Conservation (phyloP, 768 basidiomycete species). For the Lentinula raphanica region DNA sequence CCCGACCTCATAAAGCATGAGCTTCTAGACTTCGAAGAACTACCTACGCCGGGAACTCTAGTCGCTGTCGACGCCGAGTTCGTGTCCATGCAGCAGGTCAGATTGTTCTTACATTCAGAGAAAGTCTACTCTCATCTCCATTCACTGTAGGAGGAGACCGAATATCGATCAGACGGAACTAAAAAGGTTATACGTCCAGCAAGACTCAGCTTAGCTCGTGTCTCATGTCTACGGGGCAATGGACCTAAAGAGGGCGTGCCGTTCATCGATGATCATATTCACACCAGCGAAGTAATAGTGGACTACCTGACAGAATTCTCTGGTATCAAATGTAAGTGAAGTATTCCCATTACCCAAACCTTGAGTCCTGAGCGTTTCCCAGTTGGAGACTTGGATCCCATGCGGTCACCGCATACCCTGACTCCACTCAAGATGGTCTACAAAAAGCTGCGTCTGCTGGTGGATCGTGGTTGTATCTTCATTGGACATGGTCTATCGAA, state of each 20-base stretch:
- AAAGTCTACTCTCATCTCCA: not conserved
- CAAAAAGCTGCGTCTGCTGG: conserved; percentile 90
- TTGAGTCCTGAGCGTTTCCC: not conserved
- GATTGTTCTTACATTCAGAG: not conserved
- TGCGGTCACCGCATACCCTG: conserved; percentile 76
- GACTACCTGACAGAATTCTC: conserved; percentile 98
- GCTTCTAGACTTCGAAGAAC: conserved; percentile 61
- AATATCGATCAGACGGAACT: conserved; percentile 90
- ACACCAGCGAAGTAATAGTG: conserved; percentile 91
- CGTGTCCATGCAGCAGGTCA: conserved; percentile 90
- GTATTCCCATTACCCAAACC: conserved; percentile 7
- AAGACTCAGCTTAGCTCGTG: conserved; percentile 86
- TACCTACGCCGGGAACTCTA: conserved; percentile 80
- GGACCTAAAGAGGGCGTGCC: conserved; percentile 78
- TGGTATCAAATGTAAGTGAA: conserved; percentile 78
- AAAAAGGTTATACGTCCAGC: conserved; percentile 91
- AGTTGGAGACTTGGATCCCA: conserved; percentile 93
- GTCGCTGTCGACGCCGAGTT: conserved; percentile 98
- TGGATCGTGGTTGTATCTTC: conserved; percentile 94
- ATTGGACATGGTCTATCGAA: conserved; percentile 96
- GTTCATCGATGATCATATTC: conserved; percentile 98
- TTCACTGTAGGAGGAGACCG: conserved; percentile 76
- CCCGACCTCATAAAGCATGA: conserved; percentile 71
- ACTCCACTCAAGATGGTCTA: conserved; percentile 98
- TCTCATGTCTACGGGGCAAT: conserved; percentile 87